phyloP scores from a whole-genome alignment of 768 basidiomycete species.

The Phanerochaete sordida region DNA sequence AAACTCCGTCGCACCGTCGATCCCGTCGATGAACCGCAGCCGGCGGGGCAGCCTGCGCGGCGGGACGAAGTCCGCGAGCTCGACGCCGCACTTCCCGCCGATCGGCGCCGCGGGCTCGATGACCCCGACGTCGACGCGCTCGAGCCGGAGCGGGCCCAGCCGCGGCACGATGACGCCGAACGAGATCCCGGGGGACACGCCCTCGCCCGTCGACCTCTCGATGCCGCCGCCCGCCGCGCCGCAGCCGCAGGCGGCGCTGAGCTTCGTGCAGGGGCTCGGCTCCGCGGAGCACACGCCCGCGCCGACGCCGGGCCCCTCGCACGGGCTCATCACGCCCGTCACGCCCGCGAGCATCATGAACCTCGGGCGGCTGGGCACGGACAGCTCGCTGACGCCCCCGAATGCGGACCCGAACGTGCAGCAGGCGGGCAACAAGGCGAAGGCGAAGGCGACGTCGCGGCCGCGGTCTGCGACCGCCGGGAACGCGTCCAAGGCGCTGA shows the following conservation, averaged over 20 bases:
- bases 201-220: constrained; percentile 82
- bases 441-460: constrained; percentile 23
- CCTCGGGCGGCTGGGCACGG: constrained; percentile 59
- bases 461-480: constrained; percentile 6
- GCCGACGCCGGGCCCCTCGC: background rate
- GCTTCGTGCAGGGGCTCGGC: background rate
- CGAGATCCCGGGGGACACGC: constrained; percentile 47
- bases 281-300: background rate
- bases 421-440: constrained; percentile 19
- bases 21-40: background rate
- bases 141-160: background rate
- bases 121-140: constrained; percentile 27
- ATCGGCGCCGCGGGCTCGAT: constrained; percentile 34
- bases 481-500: constrained; percentile 19
- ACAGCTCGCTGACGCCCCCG: constrained; percentile 39
- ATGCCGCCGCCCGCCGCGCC: constrained; percentile 85
- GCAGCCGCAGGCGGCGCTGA: constrained; percentile 9
- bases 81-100: constrained; percentile 48
- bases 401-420: constrained; percentile 13
- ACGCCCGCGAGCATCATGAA: constrained; percentile 95
- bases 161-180: background rate
- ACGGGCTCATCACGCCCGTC: constrained; percentile 60
- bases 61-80: constrained; percentile 50
- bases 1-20: constrained; percentile 7
- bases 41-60: constrained; percentile 14